Base-by-base conservation (phyloP, 495 filamentous ascomycete species). In the Thermothielavioides terrestris region DNA sequence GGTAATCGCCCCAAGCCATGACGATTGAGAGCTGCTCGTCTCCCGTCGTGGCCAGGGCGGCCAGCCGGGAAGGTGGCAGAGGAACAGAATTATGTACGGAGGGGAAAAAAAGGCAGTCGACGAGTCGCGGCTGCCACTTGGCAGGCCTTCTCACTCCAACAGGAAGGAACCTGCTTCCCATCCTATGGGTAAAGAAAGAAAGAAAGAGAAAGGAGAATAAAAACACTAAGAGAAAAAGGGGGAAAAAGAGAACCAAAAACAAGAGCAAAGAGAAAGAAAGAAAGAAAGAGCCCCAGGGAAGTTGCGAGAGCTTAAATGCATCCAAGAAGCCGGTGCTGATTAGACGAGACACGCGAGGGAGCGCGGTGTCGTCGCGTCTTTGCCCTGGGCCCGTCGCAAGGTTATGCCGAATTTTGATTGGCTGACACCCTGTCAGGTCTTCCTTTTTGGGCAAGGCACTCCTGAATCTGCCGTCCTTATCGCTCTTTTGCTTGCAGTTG, bases 261-360 rank as follows among this genome's bases (percentile, higher is more conserved):
- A 67, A 69, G 59, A 63, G 58, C 46, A 68, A 66, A 69, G 63
- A 69, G 65, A 68, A 68, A 65, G 66, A 68, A 69, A 67, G 61
- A 67, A 68, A 66, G 61, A 67, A 67, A 69, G 31, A 56, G 37
- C 25, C 22, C 37, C 17, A 12, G 18, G 51, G 21, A 14, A 4
- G 3, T 6, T 25, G 28, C 39, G 17, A 4, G 35, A 22, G 37
- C 39, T 65, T 58, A 61, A 62, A 65, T 62, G 36, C 12, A 9
- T 21, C 10, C 7, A 14, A n/a, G 20, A 41, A 28, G 30, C 28
- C 32, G 56, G 14, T 41, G 38, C 37, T 52, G 48, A 60, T 57
- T 53, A 50, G n/a, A 14, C 4, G n/a, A 0, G 17, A 48, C 11
- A 23, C 35, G 45, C 15, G 18, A 6, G 3, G 6, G 17, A 38